Percentiles rank a stretch among this genome's conserved stretches.
These are phyloP conservation scores for Aspergillus pseudoglaucus DNA, from an alignment of 2,329 filamentous ascomycete species.

Conservation along the genomic window DNA sequence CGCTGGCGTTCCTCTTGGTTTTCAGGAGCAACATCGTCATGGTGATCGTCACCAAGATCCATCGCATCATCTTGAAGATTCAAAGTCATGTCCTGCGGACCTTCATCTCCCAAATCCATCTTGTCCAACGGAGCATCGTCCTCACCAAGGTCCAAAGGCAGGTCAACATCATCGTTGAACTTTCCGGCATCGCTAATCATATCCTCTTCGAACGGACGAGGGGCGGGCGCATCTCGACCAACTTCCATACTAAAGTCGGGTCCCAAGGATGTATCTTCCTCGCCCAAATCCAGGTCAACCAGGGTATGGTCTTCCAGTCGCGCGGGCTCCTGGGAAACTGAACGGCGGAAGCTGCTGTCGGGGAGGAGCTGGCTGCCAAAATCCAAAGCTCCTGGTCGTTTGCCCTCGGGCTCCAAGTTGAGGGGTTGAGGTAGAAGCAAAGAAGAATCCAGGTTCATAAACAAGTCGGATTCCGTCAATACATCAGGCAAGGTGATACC, in stretches of 20 bases:
- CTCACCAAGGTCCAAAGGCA: constrained; percentile 42
- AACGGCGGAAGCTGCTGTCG: constrained; percentile 48
- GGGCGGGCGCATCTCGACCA: constrained; percentile 74
- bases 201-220: constrained; percentile 53
- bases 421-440: constrained; percentile 73
- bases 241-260: constrained; percentile 70
- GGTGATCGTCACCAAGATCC: constrained; percentile 44
- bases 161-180: constrained; percentile 46
- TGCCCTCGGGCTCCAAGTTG: constrained; percentile 29
- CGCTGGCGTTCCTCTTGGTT: constrained; percentile 36
- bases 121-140: constrained; percentile 39
- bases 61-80: constrained; percentile 52
- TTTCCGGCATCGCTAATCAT: constrained; percentile 59
- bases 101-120: constrained; percentile 30
- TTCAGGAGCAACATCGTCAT: constrained; percentile 41
- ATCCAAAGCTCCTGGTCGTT: constrained; percentile 38
- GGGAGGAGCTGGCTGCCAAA: constrained; percentile 75
- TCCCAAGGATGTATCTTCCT: constrained; percentile 60
- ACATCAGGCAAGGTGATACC: constrained; percentile 84
- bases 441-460: constrained; percentile 75
- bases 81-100: constrained; percentile 50
- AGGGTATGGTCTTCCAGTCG: constrained; percentile 62
- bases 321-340: constrained; percentile 45
- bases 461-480: constrained; percentile 86
- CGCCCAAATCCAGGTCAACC: constrained; percentile 65